Conservation (phyloP, 495 filamentous ascomycete species). For the Lasiosphaeria miniovina region DNA sequence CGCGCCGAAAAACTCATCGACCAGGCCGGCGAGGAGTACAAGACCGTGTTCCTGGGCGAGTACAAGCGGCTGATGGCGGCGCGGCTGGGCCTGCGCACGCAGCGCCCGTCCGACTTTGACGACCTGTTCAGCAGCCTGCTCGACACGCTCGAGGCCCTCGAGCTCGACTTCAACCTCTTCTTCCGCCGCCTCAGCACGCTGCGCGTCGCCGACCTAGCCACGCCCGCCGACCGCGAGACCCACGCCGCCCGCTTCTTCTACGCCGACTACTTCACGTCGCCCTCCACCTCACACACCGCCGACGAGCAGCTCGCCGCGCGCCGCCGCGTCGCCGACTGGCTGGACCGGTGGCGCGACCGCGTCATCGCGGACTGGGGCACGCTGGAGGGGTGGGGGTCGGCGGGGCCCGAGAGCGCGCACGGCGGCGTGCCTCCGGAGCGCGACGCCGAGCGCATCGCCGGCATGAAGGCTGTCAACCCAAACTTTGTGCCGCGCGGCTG, state of each 20-base stretch:
- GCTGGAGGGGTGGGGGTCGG: conserved; percentile 56
- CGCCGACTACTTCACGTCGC: conserved; percentile 55
- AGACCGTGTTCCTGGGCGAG: conserved; percentile 75
- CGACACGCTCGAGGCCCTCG: conserved; percentile 74
- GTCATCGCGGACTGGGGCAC: conserved; percentile 75
- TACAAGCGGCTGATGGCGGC: conserved; percentile 79
- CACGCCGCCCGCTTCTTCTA: conserved; percentile 68
- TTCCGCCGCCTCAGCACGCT: conserved; percentile 72
- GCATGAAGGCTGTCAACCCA: conserved; percentile 85
- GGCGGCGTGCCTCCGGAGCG: conserved; percentile 36
- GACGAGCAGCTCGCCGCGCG: conserved; percentile 48
- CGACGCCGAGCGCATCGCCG: conserved; percentile 59
- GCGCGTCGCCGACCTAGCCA: conserved; percentile 55
- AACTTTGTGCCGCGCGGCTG: conserved; percentile 86
- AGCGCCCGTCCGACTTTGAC: conserved; percentile 71
- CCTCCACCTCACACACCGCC: conserved; percentile 52
- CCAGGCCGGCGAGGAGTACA: conserved; percentile 77
- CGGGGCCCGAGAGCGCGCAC: conserved; percentile 20
- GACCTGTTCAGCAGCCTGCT: conserved; percentile 71
- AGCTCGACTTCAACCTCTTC: conserved; percentile 89
- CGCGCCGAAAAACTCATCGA: conserved; percentile 81
- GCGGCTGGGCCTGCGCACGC: conserved; percentile 68
- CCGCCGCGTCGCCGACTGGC: conserved; percentile 68
- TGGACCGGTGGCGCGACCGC: conserved; percentile 66
- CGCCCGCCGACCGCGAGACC: conserved; percentile 54